Evolutionary conservation across 2,329 filamentous ascomycete species (phyloP), one percentile per base, ranked within the genome.

Genomic region (Claviceps maximensis): DNA sequence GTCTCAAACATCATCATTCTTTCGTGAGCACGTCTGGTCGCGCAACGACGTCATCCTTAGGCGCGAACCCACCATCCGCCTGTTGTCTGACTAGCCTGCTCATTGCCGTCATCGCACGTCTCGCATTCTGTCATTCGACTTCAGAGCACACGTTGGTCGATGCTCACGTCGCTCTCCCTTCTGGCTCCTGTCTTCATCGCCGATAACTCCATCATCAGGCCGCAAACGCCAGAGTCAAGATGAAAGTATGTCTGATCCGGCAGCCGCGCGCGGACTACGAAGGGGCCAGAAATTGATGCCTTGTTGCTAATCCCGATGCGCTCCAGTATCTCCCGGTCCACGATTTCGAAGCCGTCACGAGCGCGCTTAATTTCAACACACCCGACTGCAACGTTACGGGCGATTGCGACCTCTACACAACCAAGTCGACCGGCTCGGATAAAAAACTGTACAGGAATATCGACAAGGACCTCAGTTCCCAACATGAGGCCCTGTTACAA

Each of bases 361-460:
- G 86, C 71, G 87, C 91, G 58, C 82, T 98, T 65, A 97, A 95
- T 67, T 97, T 97, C 75, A 88, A 93, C 63, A 96, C 91, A 1
- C 82, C 87, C 50, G 91, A 97, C 67, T 90, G 89, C 65, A 87
- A 91, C 60, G 86, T 98, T 56, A 85, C 89, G 29, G 93, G 93
- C 61, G 87, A 88, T 58, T 97, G 91, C 75, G 93, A 98, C 69
- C 78, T 97, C 19, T 98, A 96, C 75, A 97, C 91, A 10, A 96
- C 90, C 27, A 98, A 98, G 71, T 90, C 93, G 31, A 89, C 91
- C 53, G 89, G 90, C 47, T 84, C 85, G 58, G 93, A 98, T 68
- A 96, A 96, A 79, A 97, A 97, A 67, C 76, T 98, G 9, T 96
- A 96, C 76, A 94, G 90, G 71, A 87, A 85, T 65, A 97, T 98